A percentile compares a stretch with the other conserved stretches of the same genome.
Evolutionary conservation across 2,329 filamentous ascomycete genomes (phyloP).

Genomic region (Echinosphaeria canescens): DNA sequence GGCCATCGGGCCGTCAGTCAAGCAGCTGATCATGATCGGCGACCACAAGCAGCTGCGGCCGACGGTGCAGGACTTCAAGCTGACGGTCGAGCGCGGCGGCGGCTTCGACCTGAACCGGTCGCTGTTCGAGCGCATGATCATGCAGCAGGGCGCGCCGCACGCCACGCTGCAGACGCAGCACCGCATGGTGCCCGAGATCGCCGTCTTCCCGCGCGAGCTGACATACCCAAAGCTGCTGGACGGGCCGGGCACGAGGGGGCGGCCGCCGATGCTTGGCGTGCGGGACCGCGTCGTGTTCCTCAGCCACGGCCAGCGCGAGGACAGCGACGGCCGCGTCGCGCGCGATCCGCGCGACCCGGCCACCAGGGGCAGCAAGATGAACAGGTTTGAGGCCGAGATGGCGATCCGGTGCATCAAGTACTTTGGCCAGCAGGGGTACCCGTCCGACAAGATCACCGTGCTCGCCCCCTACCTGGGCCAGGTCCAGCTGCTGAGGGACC

Average conservation of each 20-base stretch:
- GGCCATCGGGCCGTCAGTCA: slow-evolving; percentile 31
- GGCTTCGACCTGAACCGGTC: slow-evolving; percentile 34
- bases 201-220: slow-evolving; percentile 25
- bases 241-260: slow-evolving; percentile 12
- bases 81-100: slow-evolving; percentile 23
- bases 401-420: slow-evolving; percentile 38
- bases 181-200: slow-evolving; percentile 42
- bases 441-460: slow-evolving; percentile 40
- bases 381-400: slow-evolving; percentile 42
- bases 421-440: slow-evolving; percentile 44
- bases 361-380: slow-evolving; percentile 23
- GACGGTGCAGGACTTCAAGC: slow-evolving; percentile 27
- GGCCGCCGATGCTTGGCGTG: slow-evolving; percentile 30
- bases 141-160: slow-evolving; percentile 5
- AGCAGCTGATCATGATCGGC: slow-evolving; percentile 41
- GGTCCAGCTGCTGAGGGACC: slow-evolving; percentile 22
- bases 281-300: slow-evolving; percentile 34
- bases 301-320: slow-evolving; percentile 28
- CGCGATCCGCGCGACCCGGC: slow-evolving; percentile 11
- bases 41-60: slow-evolving; percentile 41
- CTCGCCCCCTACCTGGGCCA: slow-evolving; percentile 45
- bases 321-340: slow-evolving; percentile 15
- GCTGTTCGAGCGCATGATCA: slow-evolving; percentile 35
- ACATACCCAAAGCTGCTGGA: slow-evolving; percentile 36
- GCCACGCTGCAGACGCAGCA: slow-evolving; percentile 31